Base-by-base conservation (phyloP, 2,329 filamentous ascomycete genomes). In the Orbilia quercus region DNA sequence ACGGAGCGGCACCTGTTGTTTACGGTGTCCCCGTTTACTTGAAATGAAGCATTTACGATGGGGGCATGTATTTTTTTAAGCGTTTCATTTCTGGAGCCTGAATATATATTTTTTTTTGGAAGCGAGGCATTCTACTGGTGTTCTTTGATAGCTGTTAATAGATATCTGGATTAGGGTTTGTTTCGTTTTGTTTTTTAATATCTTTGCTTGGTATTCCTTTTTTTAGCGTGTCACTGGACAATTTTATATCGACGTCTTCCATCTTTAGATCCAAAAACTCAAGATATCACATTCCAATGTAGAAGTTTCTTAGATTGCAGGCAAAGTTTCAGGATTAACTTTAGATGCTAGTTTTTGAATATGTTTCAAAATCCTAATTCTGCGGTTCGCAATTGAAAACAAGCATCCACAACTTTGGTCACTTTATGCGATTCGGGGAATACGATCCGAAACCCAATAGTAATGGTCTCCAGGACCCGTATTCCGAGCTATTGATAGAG, bases 11-110 rank as follows among this genome's bases (percentile, higher is more conserved):
- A 38, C 91, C 95, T 22, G 93, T 95, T 76, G 89, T 98, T 59
- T 99, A 98, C 82, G 95, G 95, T 14, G 90, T 99, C 79, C 95
- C 95, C 28, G 91, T 96, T 75, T 97, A 92, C 81, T 84, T 96
- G 76, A 82, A 81, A 36, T 62, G 20, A 70, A 48, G 20, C 50
- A 55, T 72, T 34, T 34, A 57, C 31, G 25, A 63, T 40, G 44
- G 38, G 42, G 42, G 14, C 48, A 57, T 57, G 25, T 47, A 53
- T 54, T 12, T 42, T 47, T 47, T 74, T 62, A 38, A 60, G 59
- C 67, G 47, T 38, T 45, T 44, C n/a, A 23, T 34, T 48, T 58
- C 34, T 40, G 40, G 44, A 50, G 25, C 44, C 16, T 54, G 23
- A 20, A 54, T 47, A 7, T n/a, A 45, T 14, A 38, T 53, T 69